phyloP scores from a whole-genome alignment of 164 flowering plant genomes.

The Annona cherimola region DNA sequence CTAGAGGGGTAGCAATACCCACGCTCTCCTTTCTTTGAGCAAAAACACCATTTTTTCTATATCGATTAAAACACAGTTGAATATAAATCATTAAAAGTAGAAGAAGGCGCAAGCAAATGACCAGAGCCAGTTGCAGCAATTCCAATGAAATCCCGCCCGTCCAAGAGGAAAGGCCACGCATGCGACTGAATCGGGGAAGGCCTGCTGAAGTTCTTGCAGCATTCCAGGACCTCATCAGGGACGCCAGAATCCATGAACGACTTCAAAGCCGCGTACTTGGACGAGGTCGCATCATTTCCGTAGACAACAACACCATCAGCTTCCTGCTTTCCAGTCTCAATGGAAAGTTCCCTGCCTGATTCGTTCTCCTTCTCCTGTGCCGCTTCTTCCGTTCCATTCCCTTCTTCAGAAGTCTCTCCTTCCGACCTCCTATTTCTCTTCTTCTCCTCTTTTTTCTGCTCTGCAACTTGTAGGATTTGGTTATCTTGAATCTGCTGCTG shows the following conservation, averaged over 20 bases:
- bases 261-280: conserved; percentile 43
- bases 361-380: conserved; percentile 2
- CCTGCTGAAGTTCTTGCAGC: conserved; percentile 58
- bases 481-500: neutral
- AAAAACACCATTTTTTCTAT: no score
- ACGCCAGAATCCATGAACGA: conserved; percentile 47
- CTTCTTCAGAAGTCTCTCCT: conserved; percentile 9
- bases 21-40: no score
- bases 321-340: conserved; percentile 3
- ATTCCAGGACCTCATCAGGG: conserved; percentile 55
- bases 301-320: conserved; percentile 38
- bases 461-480: conserved; percentile 1
- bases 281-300: conserved; percentile 36
- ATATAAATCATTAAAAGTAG: neutral
- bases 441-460: conserved; percentile 14
- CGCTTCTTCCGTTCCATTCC: conserved; percentile 1
- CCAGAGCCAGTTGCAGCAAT: conserved; percentile 89
- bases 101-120: conserved; percentile 10
- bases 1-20: no score
- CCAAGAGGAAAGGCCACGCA: conserved; percentile 84
- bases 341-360: neutral
- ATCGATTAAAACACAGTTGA: neutral
- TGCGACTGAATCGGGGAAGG: conserved; percentile 85
- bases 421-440: conserved; percentile 12
- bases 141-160: conserved; percentile 87